These are phyloP conservation scores for Actinomortierella wolfii DNA, from an alignment of 371 early-diverging fungal species.

Conservation along the genomic window DNA sequence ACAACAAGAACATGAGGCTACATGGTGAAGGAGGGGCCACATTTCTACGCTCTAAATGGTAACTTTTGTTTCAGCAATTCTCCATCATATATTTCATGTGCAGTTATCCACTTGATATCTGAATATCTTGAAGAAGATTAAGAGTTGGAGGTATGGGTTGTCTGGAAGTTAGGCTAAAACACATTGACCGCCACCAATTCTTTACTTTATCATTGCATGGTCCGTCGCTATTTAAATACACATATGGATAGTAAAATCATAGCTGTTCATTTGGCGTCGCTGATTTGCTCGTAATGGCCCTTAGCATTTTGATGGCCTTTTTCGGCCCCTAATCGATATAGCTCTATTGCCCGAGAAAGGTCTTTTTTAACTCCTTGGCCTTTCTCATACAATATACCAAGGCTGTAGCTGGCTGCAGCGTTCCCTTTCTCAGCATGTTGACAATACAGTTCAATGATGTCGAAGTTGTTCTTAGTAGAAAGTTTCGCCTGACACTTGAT, in stretches of 20 bases:
- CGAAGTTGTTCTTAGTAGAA: too few species aligned
- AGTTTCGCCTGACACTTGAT: too few species aligned
- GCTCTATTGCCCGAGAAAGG: slow-evolving; percentile 62
- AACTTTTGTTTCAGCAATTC: too few species aligned
- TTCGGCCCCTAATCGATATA: slow-evolving; percentile 79
- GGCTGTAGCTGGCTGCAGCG: slow-evolving; percentile 77
- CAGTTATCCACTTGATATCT: too few species aligned
- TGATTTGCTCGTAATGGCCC: slow-evolving; percentile 82
- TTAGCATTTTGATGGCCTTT: slow-evolving; percentile 87
- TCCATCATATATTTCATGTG: too few species aligned
- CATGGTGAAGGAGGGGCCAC: too few species aligned
- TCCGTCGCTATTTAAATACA: slow-evolving; percentile 49
- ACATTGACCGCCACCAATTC: too few species aligned
- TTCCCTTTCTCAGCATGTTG: slow-evolving; percentile 77
- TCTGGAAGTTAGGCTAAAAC: too few species aligned
- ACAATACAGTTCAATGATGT: slow-evolving; percentile 84
- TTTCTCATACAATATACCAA: slow-evolving; percentile 80
- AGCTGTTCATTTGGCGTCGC: slow-evolving; percentile 55
- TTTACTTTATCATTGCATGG: slow-evolving; percentile 39
- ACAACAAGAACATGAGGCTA: too few species aligned
- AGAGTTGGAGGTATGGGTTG: too few species aligned
- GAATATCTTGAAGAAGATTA: too few species aligned
- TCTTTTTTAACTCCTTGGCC: slow-evolving; percentile 71
- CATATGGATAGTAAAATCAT: slow-evolving; percentile 57
- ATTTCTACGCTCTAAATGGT: too few species aligned